Percentiles rank a stretch among this genome's conserved stretches.
Evolutionary conservation across 2,329 filamentous ascomycete genomes (phyloP).

Genomic region (Phialocephala subalpina): DNA sequence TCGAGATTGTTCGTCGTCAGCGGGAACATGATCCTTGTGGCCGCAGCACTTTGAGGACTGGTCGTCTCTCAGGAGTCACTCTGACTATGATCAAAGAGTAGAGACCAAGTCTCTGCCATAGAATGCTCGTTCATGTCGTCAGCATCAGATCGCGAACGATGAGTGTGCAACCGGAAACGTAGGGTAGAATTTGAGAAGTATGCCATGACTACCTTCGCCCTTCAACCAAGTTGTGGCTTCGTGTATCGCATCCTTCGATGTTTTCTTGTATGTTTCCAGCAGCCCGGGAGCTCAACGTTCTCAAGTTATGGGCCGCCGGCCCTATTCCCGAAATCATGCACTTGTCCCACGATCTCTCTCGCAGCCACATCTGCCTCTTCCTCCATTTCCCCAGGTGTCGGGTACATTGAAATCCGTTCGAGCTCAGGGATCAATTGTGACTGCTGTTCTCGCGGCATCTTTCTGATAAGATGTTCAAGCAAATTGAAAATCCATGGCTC

Average conservation of each 20-base stretch:
- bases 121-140: too few species aligned
- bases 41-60: not conserved
- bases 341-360: conserved; percentile 49
- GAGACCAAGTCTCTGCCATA: too few species aligned
- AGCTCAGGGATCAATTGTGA: conserved; percentile 45
- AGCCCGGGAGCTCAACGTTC: not conserved
- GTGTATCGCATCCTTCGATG: too few species aligned
- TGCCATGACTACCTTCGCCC: too few species aligned
- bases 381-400: conserved; percentile 66
- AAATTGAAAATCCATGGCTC: conserved; percentile 17
- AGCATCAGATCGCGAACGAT: too few species aligned
- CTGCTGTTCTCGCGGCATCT: conserved; percentile 47
- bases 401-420: conserved; percentile 71
- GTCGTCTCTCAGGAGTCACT: not conserved
- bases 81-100: too few species aligned
- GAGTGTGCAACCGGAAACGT: too few species aligned
- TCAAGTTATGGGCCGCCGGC: not conserved
- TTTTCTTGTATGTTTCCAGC: too few species aligned
- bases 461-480: conserved; percentile 6
- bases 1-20: not conserved
- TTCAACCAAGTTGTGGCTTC: too few species aligned
- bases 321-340: not conserved
- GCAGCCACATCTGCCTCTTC: conserved; percentile 22
- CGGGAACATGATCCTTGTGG: not conserved
- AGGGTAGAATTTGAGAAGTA: too few species aligned